A percentile compares a stretch with the other conserved stretches of the same genome.
Evolutionary conservation across 768 basidiomycete species (phyloP).

Genomic region (Leucosporidium yakuticum): DNA sequence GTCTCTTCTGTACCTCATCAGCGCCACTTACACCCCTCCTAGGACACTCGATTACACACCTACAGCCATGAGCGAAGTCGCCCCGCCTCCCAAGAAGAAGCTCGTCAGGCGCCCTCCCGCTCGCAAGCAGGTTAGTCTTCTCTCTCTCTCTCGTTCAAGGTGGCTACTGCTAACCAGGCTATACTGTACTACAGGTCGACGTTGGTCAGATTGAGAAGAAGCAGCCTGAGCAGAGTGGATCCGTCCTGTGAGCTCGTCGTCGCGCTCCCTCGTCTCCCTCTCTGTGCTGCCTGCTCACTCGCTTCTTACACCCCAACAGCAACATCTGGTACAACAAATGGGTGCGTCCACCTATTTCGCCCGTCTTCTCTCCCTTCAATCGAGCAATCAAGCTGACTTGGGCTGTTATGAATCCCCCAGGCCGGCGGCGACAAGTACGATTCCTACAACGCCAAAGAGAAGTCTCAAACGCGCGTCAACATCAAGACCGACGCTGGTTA

Average conservation of each 20-base stretch:
- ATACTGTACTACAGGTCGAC: conserved; percentile 22
- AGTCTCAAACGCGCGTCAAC: conserved; percentile 86
- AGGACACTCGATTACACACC: neutral
- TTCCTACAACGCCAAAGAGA: conserved; percentile 88
- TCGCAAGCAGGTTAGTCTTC: conserved; percentile 31
- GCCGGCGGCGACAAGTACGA: conserved; percentile 99
- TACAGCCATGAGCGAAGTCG: neutral
- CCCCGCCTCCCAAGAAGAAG: conserved; percentile 13
- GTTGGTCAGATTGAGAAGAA: conserved; percentile 34
- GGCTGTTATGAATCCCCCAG: conserved; percentile 40
- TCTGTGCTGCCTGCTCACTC: neutral
- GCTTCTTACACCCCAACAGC: conserved; percentile 5
- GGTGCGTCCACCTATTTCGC: conserved; percentile 49
- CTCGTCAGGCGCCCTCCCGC: conserved; percentile 39
- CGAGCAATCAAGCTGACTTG: neutral
- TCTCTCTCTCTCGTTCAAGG: neutral
- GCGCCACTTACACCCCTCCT: neutral
- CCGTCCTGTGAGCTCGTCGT: conserved; percentile 2
- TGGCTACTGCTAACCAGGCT: neutral
- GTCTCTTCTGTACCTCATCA: neutral
- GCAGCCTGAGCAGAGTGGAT: conserved; percentile 23
- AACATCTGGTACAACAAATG: conserved; percentile 97
- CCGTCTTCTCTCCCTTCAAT: neutral
- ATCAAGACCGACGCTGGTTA: conserved; percentile 83
- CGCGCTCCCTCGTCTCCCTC: neutral